Percentiles rank a stretch among this genome's conserved stretches.
These are phyloP conservation scores for Castanea sativa DNA, from an alignment of 306 rosid genomes.

Conservation along the genomic window DNA sequence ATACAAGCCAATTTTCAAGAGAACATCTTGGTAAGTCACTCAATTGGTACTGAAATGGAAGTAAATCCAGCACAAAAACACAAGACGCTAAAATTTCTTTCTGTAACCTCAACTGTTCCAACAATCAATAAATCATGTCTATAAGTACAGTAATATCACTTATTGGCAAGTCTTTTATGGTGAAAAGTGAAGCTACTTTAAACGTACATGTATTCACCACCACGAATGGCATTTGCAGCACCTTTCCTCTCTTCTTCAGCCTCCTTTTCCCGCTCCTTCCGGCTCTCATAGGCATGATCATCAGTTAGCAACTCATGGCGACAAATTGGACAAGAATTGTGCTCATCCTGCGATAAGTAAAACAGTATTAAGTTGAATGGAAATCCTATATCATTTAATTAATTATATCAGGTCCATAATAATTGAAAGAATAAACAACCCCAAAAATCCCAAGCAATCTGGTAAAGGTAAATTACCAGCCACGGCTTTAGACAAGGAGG, in stretches of 20 bases:
- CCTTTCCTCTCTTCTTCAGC: slow-evolving; percentile 96
- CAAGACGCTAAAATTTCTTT: neutral
- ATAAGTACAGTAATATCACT: slow-evolving; percentile 6
- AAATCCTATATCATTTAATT: neutral
- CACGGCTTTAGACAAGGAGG: slow-evolving; percentile 94
- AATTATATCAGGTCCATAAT: neutral
- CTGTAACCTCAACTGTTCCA: slow-evolving; percentile 10
- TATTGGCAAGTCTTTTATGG: neutral
- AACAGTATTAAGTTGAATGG: neutral
- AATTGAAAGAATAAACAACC: neutral
- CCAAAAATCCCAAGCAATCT: neutral
- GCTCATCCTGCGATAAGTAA: slow-evolving; percentile 59
- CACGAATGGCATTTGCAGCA: slow-evolving; percentile 87
- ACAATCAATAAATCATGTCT: slow-evolving; percentile 4
- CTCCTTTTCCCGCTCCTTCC: slow-evolving; percentile 96
- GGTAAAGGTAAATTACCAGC: slow-evolving; percentile 62
- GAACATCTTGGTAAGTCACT: neutral
- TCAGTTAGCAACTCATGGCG: slow-evolving; percentile 87
- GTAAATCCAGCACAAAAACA: neutral
- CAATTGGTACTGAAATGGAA: neutral
- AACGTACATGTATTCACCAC: slow-evolving; percentile 96
- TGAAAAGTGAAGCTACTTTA: slow-evolving; percentile 25
- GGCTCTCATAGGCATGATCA: slow-evolving; percentile 84
- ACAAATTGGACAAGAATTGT: slow-evolving; percentile 88
- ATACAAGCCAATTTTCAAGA: neutral